Conservation (phyloP, 2,329 filamentous ascomycete genomes). For the Sclerotinia trifoliorum region DNA sequence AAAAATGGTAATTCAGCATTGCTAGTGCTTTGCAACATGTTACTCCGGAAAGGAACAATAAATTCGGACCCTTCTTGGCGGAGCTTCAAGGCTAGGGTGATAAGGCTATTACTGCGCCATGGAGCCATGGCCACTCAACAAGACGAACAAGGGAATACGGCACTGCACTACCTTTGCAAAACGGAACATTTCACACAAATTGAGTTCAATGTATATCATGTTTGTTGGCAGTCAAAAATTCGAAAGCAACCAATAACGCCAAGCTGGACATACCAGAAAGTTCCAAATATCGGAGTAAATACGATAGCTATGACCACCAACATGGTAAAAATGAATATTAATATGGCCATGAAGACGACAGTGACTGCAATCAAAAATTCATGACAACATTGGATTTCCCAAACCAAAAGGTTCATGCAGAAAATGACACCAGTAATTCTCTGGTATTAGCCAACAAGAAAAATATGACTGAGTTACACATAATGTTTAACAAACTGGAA, state of each 20-base stretch:
- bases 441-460: too few species aligned
- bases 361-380: not conserved
- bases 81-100: not conserved
- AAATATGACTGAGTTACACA: too few species aligned
- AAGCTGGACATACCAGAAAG: not conserved
- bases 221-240: not conserved
- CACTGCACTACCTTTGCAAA: constrained; percentile 9
- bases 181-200: not conserved
- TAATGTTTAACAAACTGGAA: too few species aligned
- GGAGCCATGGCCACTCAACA: not conserved
- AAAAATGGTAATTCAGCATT: not conserved
- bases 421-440: too few species aligned
- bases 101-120: not conserved
- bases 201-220: not conserved
- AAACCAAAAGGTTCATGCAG: not conserved
- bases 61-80: too few species aligned
- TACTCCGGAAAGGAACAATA: not conserved
- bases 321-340: not conserved
- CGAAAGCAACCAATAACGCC: not conserved
- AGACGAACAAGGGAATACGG: not conserved
- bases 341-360: too few species aligned
- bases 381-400: not conserved
- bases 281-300: not conserved
- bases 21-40: not conserved
- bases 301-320: not conserved